Evolutionary conservation across 352 stramenopile genomes (phyloP).

Genomic region (Phytophthora fragariae): DNA sequence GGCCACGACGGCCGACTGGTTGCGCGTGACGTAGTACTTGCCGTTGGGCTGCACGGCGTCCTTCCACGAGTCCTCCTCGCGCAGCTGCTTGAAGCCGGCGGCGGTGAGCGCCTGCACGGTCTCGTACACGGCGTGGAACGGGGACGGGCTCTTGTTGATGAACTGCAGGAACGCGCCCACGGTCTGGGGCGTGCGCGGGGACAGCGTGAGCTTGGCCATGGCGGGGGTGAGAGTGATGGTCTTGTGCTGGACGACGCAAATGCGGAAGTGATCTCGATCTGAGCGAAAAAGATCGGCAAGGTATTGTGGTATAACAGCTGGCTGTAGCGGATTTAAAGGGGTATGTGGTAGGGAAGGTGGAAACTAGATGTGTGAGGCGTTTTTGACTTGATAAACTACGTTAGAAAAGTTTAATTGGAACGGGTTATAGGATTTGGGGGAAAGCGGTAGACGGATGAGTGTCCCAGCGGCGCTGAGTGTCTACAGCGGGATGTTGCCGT

Average conservation of each 20-base stretch:
- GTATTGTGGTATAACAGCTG: neutral
- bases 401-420: slow-evolving; percentile 17
- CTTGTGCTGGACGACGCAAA: slow-evolving; percentile 30
- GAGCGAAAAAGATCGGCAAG: slow-evolving; percentile 23
- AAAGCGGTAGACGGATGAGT: slow-evolving; percentile 22
- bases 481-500: slow-evolving; percentile 98
- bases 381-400: neutral
- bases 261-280: slow-evolving; percentile 21
- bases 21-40: slow-evolving; percentile 98
- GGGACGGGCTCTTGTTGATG: slow-evolving; percentile 94
- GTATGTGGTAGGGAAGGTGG: slow-evolving; percentile 7
- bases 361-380: neutral
- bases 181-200: slow-evolving; percentile 65
- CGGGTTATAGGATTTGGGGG: slow-evolving; percentile 23
- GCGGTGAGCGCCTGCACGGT: slow-evolving; percentile 80
- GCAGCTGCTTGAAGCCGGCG: slow-evolving; percentile 93
- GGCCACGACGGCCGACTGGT: slow-evolving; percentile 95
- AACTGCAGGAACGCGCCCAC: slow-evolving; percentile 91
- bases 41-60: slow-evolving; percentile 72
- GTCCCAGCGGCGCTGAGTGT: neutral
- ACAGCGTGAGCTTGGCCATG: slow-evolving; percentile 60
- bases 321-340: slow-evolving; percentile 2
- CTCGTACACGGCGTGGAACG: slow-evolving; percentile 95
- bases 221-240: slow-evolving; percentile 34
- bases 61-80: slow-evolving; percentile 85